Evolutionary conservation across 768 basidiomycete genomes (phyloP).

Genomic region (Lentinula lateritia): DNA sequence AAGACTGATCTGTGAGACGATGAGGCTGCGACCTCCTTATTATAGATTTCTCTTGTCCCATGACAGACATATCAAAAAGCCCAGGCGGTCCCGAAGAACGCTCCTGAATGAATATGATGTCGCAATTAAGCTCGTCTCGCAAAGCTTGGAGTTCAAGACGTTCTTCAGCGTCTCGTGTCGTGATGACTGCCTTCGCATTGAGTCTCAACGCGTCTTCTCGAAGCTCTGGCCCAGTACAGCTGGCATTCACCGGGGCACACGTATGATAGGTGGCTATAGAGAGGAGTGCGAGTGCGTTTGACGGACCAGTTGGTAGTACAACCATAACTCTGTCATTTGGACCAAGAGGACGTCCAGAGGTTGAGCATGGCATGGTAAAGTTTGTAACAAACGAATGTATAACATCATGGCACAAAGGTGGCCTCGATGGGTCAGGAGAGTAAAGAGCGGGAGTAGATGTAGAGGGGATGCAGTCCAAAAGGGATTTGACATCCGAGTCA

Average conservation of each 20-base stretch:
- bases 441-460: slow-evolving; percentile 30
- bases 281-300: slow-evolving; percentile 41
- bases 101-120: slow-evolving; percentile 30
- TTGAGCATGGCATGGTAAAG: slow-evolving; percentile 33
- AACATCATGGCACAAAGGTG: slow-evolving; percentile 28
- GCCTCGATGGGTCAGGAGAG: slow-evolving; percentile 30
- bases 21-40: slow-evolving; percentile 22
- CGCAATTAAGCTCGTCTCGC: slow-evolving; percentile 29
- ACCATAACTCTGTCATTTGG: slow-evolving; percentile 43
- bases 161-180: slow-evolving; percentile 32
- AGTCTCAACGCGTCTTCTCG: slow-evolving; percentile 35
- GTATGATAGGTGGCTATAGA: slow-evolving; percentile 38
- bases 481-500: slow-evolving; percentile 24
- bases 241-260: slow-evolving; percentile 41
- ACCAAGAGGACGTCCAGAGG: slow-evolving; percentile 21
- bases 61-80: slow-evolving; percentile 32
- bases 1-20: slow-evolving; percentile 37
- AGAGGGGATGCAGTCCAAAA: slow-evolving; percentile 35
- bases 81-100: slow-evolving; percentile 30
- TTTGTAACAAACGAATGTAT: slow-evolving; percentile 31
- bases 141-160: slow-evolving; percentile 30
- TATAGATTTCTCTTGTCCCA: slow-evolving; percentile 13
- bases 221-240: slow-evolving; percentile 38
- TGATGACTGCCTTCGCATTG: slow-evolving; percentile 33
- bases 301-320: slow-evolving; percentile 37